phyloP scores from a whole-genome alignment of 129 eudicot genomes.

The Arctium lappa region DNA sequence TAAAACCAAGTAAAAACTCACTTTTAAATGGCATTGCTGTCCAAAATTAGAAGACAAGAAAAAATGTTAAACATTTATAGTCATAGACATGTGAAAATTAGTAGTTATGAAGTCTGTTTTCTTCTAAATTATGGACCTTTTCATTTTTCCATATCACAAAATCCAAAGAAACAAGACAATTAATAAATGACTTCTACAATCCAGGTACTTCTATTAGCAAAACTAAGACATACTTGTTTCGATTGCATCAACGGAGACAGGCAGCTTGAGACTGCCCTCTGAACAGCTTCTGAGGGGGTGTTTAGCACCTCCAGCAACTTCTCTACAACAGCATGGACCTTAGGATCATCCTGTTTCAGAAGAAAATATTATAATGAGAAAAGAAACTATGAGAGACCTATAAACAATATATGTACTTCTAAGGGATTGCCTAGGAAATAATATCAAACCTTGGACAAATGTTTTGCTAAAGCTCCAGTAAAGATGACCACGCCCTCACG shows the following conservation, averaged over 20 bases:
- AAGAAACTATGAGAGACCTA: neutral
- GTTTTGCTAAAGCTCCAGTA: conserved; percentile 97
- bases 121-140: neutral
- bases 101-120: neutral
- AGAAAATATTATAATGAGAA: neutral
- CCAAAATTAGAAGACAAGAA: neutral
- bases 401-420: neutral
- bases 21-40: too few species aligned
- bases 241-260: conserved; percentile 93
- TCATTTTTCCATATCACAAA: neutral
- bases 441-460: conserved; percentile 69
- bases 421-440: neutral
- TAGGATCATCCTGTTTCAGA: conserved; percentile 80
- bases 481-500: conserved; percentile 99
- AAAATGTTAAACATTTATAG: too few species aligned
- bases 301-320: conserved; percentile 91
- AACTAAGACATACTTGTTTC: conserved; percentile 55
- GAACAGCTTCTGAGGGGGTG: conserved; percentile 99
- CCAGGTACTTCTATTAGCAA: neutral
- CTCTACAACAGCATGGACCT: conserved; percentile 92
- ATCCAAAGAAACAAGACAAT: neutral
- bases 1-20: too few species aligned
- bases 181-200: neutral
- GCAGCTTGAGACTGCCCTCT: conserved; percentile 94
- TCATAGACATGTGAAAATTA: too few species aligned